Evolutionary conservation across 2,329 filamentous ascomycete genomes (phyloP), one percentile per base, ranked within the genome.

Genomic region (Sporothrix variecibatus): DNA sequence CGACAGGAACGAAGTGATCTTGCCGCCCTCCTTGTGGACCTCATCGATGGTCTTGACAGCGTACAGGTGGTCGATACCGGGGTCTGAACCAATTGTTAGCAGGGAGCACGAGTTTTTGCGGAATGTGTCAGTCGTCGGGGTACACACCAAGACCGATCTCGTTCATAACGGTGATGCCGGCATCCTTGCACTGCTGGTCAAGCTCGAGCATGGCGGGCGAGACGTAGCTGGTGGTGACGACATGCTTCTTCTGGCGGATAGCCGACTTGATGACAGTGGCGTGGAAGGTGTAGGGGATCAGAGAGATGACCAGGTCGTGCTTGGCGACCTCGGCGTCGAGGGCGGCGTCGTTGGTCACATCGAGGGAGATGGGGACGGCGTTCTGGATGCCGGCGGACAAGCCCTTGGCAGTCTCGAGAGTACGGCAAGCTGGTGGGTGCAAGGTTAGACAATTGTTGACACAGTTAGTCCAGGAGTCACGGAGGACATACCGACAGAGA

Each of bases 141-240:
- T 38, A 65, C 62, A 5, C 73, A 80, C 85, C 83, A 75, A 93
- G 81, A 76, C 94, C 94, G 81, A 97, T 97, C 88, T 98, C 95
- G 85, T 98, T 98, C 93, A 98, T 95, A 81, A 98, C 95, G 12
- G 94, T 97, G 81, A 98, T 98, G 76, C 94, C 95, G 23, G 95
- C 95, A 76, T 92, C 93, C 88, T 97, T 97, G 82, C 89, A 90
- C 79, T 92, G 86, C 79, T 91, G 86, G 80, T 98, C 92, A 70
- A 98, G 90, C 86, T 95, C 95, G 85, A 92, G 84, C 94, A 98
- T 98, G 77, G 94, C 93, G 3, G 94, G 94, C 4, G 93, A 97
- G 78, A 97, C 93, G 81, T 98, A 98, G 77, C 91, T 94, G 40
- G 95, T 98, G 75, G 95, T 98, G 80, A 98, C 95, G 75, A 98